Percentiles rank a stretch among this genome's conserved stretches.
Conservation (phyloP, 306 rosid genomes). For the Datisca glomerata region DNA sequence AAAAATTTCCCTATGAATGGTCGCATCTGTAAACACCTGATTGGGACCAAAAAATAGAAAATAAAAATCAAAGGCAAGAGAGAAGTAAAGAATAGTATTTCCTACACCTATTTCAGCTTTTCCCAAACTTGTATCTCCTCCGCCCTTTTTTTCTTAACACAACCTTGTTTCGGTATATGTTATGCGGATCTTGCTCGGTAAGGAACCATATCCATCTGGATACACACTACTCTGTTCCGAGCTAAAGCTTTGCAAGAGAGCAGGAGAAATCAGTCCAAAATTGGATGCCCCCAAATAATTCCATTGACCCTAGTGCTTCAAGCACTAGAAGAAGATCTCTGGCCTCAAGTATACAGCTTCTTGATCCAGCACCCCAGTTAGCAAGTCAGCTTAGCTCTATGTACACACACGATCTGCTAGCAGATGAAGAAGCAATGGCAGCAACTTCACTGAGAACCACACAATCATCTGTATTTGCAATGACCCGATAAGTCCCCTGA, state of each 20-base stretch:
- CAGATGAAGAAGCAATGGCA: conserved; percentile 30
- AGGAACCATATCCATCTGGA: neutral
- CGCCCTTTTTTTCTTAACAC: conserved; percentile 26
- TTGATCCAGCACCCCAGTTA: conserved; percentile 62
- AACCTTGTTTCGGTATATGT: conserved; percentile 52
- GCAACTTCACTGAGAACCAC: conserved; percentile 1
- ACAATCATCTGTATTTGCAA: neutral
- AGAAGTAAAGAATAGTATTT: conserved; percentile 40
- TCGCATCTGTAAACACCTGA: conserved; percentile 4
- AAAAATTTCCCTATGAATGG: conserved; percentile 5
- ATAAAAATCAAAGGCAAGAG: neutral
- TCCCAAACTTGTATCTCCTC: conserved; percentile 18
- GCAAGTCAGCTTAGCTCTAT: conserved; percentile 81
- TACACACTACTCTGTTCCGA: conserved; percentile 24
- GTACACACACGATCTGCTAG: conserved; percentile 52
- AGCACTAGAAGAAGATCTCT: conserved; percentile 9
- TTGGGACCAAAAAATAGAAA: neutral
- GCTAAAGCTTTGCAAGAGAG: conserved; percentile 31
- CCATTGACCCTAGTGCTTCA: conserved; percentile 26
- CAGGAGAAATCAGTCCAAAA: conserved; percentile 59
- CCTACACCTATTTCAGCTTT: conserved; percentile 53
- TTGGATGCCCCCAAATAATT: conserved; percentile 33
- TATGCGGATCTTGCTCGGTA: conserved; percentile 35
- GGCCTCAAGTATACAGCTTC: conserved; percentile 30
- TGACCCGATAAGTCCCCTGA: neutral